Evolutionary conservation across 345 rosid species (phyloP).

Genomic region (Aquilaria yunnanensis): DNA sequence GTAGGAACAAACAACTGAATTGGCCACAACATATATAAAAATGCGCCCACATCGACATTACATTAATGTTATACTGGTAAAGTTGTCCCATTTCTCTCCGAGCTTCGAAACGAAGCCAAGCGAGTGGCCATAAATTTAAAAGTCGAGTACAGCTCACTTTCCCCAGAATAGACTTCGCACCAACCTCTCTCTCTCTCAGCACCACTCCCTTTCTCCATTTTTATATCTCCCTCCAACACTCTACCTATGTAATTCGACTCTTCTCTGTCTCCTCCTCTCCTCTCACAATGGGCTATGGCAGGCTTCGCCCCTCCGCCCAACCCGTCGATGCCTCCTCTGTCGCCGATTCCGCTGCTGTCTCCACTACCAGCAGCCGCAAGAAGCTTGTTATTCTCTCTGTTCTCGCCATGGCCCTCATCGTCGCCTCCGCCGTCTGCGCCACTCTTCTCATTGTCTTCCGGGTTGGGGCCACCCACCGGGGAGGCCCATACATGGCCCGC

Average conservation of each 20-base stretch:
- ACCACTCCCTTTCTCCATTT: not conserved
- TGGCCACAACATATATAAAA: too few species aligned
- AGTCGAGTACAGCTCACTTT: conserved; percentile 60
- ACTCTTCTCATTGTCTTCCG: conserved; percentile 32
- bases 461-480: conserved; percentile 10
- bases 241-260: conserved; percentile 6
- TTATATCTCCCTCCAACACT: conserved; percentile 1
- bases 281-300: conserved; percentile 44
- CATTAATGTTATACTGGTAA: too few species aligned
- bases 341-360: not conserved
- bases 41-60: too few species aligned
- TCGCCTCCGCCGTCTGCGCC: conserved; percentile 57
- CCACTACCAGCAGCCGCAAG: conserved; percentile 15
- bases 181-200: conserved; percentile 18
- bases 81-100: too few species aligned
- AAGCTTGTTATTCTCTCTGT: conserved; percentile 41
- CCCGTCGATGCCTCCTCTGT: not conserved
- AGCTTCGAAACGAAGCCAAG: too few species aligned
- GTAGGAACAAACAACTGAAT: too few species aligned
- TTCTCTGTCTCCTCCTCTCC: conserved; percentile 6
- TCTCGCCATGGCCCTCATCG: conserved; percentile 37
- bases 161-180: conserved; percentile 36
- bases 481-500: conserved; percentile 13
- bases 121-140: not conserved
- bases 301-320: conserved; percentile 28